Percentiles rank a stretch among this genome's conserved stretches.
phyloP scores from a whole-genome alignment of 2,329 filamentous ascomycete species.

The Diaporthe destruens region DNA sequence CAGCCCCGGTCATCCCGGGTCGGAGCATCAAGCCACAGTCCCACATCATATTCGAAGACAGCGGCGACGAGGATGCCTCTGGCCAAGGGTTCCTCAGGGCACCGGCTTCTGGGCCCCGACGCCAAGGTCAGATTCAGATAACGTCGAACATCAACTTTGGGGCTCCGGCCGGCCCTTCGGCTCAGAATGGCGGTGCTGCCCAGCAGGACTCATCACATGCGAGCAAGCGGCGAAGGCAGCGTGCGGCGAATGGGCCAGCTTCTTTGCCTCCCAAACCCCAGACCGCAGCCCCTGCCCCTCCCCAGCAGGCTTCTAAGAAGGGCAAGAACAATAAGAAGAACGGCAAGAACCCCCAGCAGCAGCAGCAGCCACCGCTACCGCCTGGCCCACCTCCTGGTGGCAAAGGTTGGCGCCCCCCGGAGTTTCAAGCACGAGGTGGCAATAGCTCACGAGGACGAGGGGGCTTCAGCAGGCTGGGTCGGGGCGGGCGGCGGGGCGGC shows the following conservation, averaged over 20 bases:
- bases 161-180: neutral
- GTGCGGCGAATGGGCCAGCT: neutral
- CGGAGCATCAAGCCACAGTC: slow-evolving; percentile 50
- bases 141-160: slow-evolving; percentile 41
- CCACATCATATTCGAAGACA: slow-evolving; percentile 61
- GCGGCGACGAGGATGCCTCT: slow-evolving; percentile 58
- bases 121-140: slow-evolving; percentile 39
- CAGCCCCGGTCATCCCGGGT: slow-evolving; percentile 45
- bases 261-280: slow-evolving; percentile 37
- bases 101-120: slow-evolving; percentile 10
- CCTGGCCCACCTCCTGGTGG: slow-evolving; percentile 11
- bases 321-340: slow-evolving; percentile 32
- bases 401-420: slow-evolving; percentile 23
- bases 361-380: slow-evolving; percentile 31
- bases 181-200: slow-evolving; percentile 19
- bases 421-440: slow-evolving; percentile 26
- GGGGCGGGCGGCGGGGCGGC: slow-evolving; percentile 32
- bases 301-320: slow-evolving; percentile 32
- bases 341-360: slow-evolving; percentile 25
- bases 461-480: slow-evolving; percentile 37
- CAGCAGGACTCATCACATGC: slow-evolving; percentile 23
- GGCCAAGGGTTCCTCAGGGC: slow-evolving; percentile 53
- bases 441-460: slow-evolving; percentile 33
- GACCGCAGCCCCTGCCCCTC: neutral
- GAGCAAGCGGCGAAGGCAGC: slow-evolving; percentile 30